Conservation (phyloP, 2,329 filamentous ascomycete species). For the Ambrosiella xylebori region DNA sequence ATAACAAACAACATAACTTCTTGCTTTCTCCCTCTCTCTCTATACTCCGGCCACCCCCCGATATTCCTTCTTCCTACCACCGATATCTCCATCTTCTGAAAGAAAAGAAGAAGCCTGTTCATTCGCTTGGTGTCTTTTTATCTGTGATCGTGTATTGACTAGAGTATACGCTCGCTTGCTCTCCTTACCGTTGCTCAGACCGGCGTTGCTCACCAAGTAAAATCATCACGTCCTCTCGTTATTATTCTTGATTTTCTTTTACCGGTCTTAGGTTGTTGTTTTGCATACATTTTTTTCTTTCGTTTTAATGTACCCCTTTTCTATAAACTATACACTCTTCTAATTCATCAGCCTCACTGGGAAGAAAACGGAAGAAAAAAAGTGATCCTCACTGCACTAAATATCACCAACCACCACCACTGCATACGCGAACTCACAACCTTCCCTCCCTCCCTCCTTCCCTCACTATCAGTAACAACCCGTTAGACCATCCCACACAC, state of each 20-base stretch:
- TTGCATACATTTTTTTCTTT: not conserved
- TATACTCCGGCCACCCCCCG: too few species aligned
- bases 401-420: not conserved
- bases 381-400: not conserved
- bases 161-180: not conserved
- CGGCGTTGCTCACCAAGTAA: not conserved
- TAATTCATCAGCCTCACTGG: not conserved
- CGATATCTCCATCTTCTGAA: not conserved
- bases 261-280: constrained; percentile 3
- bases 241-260: not conserved
- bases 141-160: not conserved
- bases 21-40: not conserved
- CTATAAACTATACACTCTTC: not conserved
- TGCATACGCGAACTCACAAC: not conserved
- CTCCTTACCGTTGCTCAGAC: not conserved
- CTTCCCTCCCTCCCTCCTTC: too few species aligned
- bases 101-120: not conserved
- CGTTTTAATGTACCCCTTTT: not conserved
- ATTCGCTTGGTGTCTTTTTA: constrained; percentile 3
- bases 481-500: too few species aligned
- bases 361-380: not conserved
- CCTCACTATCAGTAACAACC: too few species aligned
- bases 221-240: constrained; percentile 1
- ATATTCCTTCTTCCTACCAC: not conserved
- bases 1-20: not conserved